Percentiles rank a stretch among this genome's conserved stretches.
phyloP scores from a whole-genome alignment of 768 basidiomycete genomes.

The Leccinum truebloodii region DNA sequence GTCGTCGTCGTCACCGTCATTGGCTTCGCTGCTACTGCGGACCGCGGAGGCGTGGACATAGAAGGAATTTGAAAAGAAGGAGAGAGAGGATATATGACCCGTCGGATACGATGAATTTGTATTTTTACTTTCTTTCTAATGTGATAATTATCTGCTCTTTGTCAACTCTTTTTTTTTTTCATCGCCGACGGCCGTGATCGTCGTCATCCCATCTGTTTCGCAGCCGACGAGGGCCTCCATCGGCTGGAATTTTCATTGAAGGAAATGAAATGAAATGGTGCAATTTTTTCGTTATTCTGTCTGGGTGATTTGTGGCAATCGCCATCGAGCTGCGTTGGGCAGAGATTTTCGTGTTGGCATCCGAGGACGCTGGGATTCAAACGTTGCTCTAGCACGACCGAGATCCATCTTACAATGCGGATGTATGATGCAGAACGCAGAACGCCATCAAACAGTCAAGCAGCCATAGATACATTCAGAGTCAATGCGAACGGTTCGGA shows the following conservation, averaged over 20 bases:
- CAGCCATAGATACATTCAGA: too few relatives aligned
- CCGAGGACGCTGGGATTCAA: neutral
- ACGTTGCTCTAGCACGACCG: too few relatives aligned
- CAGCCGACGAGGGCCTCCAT: neutral
- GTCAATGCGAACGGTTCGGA: neutral
- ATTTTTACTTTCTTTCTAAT: neutral
- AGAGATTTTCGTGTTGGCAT: neutral
- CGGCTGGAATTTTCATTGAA: too few relatives aligned
- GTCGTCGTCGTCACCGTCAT: neutral
- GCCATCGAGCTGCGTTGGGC: neutral
- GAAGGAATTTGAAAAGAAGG: neutral
- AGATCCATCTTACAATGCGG: too few relatives aligned
- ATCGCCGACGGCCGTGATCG: neutral
- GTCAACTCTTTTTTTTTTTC: neutral
- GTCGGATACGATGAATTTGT: neutral
- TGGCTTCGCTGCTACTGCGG: neutral
- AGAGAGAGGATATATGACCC: too few relatives aligned
- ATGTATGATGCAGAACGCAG: neutral
- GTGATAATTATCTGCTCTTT: neutral
- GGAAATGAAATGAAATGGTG: neutral
- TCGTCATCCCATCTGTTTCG: neutral
- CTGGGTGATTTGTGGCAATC: neutral
- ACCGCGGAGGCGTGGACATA: neutral
- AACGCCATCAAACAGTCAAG: too few relatives aligned
- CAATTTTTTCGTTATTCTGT: too few relatives aligned